These are phyloP conservation scores for Metschnikowia proteae DNA, from an alignment of 805 yeast genomes.

Conservation along the genomic window DNA sequence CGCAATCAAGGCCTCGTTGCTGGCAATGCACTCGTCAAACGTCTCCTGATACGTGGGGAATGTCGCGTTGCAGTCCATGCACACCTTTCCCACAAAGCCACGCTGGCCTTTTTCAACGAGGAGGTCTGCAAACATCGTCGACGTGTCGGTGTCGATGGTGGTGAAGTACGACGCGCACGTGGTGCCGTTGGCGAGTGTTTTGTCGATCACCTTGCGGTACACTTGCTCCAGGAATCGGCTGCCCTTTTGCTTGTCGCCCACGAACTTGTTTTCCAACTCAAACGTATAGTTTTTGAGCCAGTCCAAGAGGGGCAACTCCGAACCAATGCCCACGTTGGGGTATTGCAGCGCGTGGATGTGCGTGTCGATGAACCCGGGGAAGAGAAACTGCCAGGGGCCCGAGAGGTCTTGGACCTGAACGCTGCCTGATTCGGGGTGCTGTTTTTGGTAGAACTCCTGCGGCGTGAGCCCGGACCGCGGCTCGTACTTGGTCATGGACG, in stretches of 20 bases:
- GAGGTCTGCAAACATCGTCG: conserved; percentile 71
- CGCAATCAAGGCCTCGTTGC: conserved; percentile 53
- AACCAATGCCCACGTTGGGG: conserved; percentile 59
- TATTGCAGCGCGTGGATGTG: conserved; percentile 46
- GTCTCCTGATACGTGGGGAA: conserved; percentile 69
- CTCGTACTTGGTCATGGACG: conserved; percentile 24
- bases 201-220: conserved; percentile 61
- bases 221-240: conserved; percentile 53
- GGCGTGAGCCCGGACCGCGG: conserved; percentile 15
- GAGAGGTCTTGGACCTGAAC: conserved; percentile 26
- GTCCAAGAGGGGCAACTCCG: conserved; percentile 77
- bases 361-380: conserved; percentile 48
- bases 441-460: conserved; percentile 17
- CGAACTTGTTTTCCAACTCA: conserved; percentile 74
- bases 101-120: conserved; percentile 72
- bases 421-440: background rate
- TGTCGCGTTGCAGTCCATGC: conserved; percentile 77
- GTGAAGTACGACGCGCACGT: conserved; percentile 92
- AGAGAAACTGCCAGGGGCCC: conserved; percentile 52
- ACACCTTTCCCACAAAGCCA: conserved; percentile 88
- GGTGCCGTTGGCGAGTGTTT: conserved; percentile 77
- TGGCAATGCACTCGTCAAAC: conserved; percentile 47
- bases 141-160: conserved; percentile 69
- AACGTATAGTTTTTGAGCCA: conserved; percentile 89
- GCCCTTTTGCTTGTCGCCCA: conserved; percentile 29